A percentile compares a stretch with the other conserved stretches of the same genome.
Conservation (phyloP, 257 asterid genomes). For the Nicotiana tabacum region DNA sequence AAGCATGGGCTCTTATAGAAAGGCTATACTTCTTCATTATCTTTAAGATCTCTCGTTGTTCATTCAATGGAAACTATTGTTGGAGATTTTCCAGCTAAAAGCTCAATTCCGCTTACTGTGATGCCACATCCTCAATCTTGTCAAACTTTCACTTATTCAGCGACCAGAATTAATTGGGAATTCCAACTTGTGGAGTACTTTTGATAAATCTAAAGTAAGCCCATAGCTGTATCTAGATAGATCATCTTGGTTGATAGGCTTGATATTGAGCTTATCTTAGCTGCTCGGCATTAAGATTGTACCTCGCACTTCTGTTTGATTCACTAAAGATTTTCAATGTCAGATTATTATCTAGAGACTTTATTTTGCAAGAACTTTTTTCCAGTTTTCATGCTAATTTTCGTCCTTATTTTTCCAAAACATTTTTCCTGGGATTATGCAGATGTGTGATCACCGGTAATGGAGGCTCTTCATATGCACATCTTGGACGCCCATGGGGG, state of each 20-base stretch:
- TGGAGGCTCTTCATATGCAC: conserved; percentile 53
- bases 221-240: not conserved
- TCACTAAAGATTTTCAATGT: not conserved
- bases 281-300: not conserved
- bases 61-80: not conserved
- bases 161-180: not conserved
- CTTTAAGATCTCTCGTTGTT: not conserved
- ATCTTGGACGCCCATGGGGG: conserved; percentile 98
- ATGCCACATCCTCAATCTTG: not conserved
- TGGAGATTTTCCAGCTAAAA: not conserved
- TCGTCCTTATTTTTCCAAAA: not conserved
- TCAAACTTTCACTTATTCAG: not conserved
- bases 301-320: not conserved
- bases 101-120: not conserved
- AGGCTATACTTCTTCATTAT: not conserved
- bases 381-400: not conserved
- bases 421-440: conserved; percentile 21
- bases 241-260: not conserved
- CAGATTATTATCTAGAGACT: not conserved
- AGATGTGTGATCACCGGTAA: conserved; percentile 91
- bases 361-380: not conserved
- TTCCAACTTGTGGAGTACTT: not conserved
- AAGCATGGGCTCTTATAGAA: not conserved
- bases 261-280: not conserved
- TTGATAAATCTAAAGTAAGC: not conserved